Conservation (phyloP, 2,329 filamentous ascomycete species). For the Epicoccum sorghinum region DNA sequence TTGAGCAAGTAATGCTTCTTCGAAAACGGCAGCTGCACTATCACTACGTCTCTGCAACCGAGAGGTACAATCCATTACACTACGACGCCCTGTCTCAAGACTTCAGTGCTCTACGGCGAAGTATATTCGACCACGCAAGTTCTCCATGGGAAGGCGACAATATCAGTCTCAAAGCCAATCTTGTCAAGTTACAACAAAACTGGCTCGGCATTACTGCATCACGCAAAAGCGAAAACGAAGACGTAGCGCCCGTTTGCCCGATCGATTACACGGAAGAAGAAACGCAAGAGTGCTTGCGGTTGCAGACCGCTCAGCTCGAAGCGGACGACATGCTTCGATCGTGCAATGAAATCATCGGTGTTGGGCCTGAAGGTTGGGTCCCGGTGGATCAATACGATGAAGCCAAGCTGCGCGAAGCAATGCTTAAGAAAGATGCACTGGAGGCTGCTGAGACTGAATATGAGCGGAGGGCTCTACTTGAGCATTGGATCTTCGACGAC, state of each 20-base stretch:
- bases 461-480: conserved; percentile 19
- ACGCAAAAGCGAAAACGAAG: no score
- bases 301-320: no score
- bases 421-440: conserved; percentile 19
- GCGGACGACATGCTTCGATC: no score
- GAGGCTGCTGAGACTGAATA: conserved; percentile 24
- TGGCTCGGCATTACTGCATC: conserved; percentile 18
- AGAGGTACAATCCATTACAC: conserved; percentile 32
- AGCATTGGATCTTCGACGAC: conserved; percentile 42
- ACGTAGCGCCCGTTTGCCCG: no score
- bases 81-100: conserved; percentile 31
- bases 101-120: conserved; percentile 29
- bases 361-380: background rate
- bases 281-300: no score
- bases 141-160: conserved; percentile 40
- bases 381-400: background rate
- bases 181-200: conserved; percentile 27
- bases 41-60: conserved; percentile 35
- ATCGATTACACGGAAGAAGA: no score
- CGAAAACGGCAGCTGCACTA: conserved; percentile 39
- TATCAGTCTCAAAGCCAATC: conserved; percentile 34
- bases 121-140: conserved; percentile 34
- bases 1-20: no score
- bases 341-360: no score
- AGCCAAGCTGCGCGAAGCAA: background rate